Conservation (phyloP, 2,329 filamentous ascomycete genomes). For the Fusarium coicis region DNA sequence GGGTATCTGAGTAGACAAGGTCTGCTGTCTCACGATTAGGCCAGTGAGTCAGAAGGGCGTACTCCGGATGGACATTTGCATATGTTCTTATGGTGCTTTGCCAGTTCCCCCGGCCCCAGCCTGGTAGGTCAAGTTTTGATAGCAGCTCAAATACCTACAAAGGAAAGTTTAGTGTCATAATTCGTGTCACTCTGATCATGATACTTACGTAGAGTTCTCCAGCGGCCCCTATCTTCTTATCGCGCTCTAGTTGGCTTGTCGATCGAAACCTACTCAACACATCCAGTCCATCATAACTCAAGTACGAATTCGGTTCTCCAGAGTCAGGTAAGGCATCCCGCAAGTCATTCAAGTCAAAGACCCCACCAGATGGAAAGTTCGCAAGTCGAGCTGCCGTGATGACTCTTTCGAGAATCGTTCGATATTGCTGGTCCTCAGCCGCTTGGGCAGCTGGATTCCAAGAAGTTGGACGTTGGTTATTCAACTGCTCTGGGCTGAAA, state of each 20-base stretch:
- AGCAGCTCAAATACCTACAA: slow-evolving; percentile 32
- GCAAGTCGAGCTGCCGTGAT: slow-evolving; percentile 18
- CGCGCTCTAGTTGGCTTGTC: slow-evolving; percentile 31
- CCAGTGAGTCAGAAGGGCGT: slow-evolving; percentile 8
- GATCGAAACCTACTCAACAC: slow-evolving; percentile 24
- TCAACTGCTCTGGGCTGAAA: neutral
- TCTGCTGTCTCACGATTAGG: slow-evolving; percentile 20
- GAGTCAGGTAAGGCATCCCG: neutral
- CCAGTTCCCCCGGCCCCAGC: slow-evolving; percentile 24
- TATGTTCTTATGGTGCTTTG: slow-evolving; percentile 26
- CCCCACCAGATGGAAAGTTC: slow-evolving; percentile 11
- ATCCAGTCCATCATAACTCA: slow-evolving; percentile 31
- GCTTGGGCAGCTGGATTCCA: neutral
- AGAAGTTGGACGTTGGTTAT: neutral
- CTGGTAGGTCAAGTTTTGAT: slow-evolving; percentile 16
- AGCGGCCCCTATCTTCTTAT: slow-evolving; percentile 40
- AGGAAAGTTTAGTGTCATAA: neutral
- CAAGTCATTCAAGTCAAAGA: slow-evolving; percentile 22
- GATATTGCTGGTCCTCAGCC: slow-evolving; percentile 14
- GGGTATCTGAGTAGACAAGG: slow-evolving; percentile 17
- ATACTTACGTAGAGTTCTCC: slow-evolving; percentile 41
- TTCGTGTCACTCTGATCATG: fast-evolving
- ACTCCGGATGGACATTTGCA: slow-evolving; percentile 17
- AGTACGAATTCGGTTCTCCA: neutral
- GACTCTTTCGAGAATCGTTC: slow-evolving; percentile 7